phyloP scores from a whole-genome alignment of 2,329 filamentous ascomycete genomes.

The Niveomyces coronatus region DNA sequence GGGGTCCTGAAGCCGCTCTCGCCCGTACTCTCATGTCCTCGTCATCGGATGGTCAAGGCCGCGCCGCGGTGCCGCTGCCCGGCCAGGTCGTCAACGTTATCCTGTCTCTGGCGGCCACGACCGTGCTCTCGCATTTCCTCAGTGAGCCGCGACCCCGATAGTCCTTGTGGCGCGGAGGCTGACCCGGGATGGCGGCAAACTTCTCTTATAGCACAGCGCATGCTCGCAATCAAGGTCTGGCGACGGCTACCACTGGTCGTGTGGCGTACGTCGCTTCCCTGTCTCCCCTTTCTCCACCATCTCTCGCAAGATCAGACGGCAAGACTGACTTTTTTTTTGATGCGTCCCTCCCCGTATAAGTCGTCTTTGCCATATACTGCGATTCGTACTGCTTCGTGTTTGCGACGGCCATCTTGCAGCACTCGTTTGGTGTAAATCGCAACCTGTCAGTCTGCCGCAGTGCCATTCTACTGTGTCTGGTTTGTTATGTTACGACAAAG shows the following conservation, averaged over 20 bases:
- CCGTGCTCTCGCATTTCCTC: slow-evolving; percentile 26
- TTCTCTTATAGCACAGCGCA: slow-evolving; percentile 23
- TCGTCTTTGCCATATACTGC: slow-evolving; percentile 48
- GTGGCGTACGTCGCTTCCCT: slow-evolving; percentile 29
- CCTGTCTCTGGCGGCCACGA: slow-evolving; percentile 23
- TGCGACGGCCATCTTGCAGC: slow-evolving; percentile 44
- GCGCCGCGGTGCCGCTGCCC: slow-evolving; percentile 22
- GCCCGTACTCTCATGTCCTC: slow-evolving; percentile 3
- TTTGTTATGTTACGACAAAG: slow-evolving; percentile 54
- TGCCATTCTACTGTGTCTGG: slow-evolving; percentile 49
- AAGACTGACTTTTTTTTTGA: not conserved
- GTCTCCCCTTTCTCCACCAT: not conserved
- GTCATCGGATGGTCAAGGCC: not conserved
- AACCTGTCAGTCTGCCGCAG: slow-evolving; percentile 41
- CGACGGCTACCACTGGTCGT: slow-evolving; percentile 29
- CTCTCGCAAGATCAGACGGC: too few relatives aligned
- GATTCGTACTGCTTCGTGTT: slow-evolving; percentile 53
- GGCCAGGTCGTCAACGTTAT: slow-evolving; percentile 27
- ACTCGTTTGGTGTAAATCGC: slow-evolving; percentile 45
- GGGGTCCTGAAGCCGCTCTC: too few relatives aligned
- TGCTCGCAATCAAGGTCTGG: slow-evolving; percentile 28
- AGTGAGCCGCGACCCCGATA: slow-evolving; percentile 17
- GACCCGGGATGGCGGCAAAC: not conserved
- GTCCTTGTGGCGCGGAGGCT: not conserved
- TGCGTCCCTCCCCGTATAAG: too few relatives aligned